phyloP scores from a whole-genome alignment of 352 stramenopile species.

The Globisporangium middletonii region DNA sequence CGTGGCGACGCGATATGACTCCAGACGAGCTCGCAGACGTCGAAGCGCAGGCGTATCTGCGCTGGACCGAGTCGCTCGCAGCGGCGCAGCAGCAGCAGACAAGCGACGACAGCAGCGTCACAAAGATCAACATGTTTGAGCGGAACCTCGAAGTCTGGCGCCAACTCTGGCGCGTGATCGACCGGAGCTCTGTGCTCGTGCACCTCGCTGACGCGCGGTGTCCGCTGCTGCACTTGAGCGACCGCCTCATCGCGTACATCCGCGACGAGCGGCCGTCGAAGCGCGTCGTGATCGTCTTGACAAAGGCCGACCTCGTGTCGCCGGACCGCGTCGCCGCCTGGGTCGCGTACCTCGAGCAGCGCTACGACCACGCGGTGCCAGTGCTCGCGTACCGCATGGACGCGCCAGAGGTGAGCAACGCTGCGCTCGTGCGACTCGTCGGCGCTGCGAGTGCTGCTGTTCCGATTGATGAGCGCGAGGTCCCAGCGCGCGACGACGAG shows the following conservation, averaged over 20 bases:
- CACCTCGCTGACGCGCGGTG: conserved; percentile 69
- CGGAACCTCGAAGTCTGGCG: conserved; percentile 80
- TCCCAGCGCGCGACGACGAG: conserved; percentile 67
- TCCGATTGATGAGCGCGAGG: conserved; percentile 81
- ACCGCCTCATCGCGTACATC: conserved; percentile 55
- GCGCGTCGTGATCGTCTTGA: conserved; percentile 96
- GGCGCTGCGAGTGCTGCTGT: conserved; percentile 26
- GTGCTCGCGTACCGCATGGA: conserved; percentile 73
- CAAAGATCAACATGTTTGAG: conserved; percentile 64
- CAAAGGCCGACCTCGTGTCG: conserved; percentile 98
- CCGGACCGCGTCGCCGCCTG: conserved; percentile 83
- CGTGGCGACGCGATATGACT: conserved; percentile 62
- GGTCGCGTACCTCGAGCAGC: conserved; percentile 84
- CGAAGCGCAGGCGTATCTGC: conserved; percentile 48
- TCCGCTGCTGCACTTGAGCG: conserved; percentile 65
- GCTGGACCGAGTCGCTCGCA: conserved; percentile 51
- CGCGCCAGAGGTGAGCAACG: conserved; percentile 45
- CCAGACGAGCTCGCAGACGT: conserved; percentile 47
- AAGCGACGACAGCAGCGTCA: neutral
- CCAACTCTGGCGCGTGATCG: conserved; percentile 76
- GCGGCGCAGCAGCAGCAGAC: conserved; percentile 17
- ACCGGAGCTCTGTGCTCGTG: conserved; percentile 72
- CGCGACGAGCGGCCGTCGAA: conserved; percentile 60
- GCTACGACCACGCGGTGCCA: conserved; percentile 84
- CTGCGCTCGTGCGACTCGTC: conserved; percentile 32